These are phyloP conservation scores for Cucurbitaria berberidis DNA, from an alignment of 2,329 filamentous ascomycete genomes.

Conservation along the genomic window DNA sequence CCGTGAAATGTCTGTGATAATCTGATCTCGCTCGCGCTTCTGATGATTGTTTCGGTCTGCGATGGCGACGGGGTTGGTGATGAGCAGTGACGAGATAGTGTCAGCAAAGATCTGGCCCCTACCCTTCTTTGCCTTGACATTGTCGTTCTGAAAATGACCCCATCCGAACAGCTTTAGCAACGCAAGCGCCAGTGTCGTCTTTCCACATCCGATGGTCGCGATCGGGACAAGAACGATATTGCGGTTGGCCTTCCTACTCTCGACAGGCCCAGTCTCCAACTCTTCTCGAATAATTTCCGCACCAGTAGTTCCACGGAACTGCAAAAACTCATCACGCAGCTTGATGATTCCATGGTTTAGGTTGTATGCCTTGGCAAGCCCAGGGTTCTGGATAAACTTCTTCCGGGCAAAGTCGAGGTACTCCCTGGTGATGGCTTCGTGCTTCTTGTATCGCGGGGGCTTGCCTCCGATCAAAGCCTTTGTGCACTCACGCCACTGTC, in stretches of 20 bases:
- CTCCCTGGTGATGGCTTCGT: conserved; percentile 85
- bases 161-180: conserved; percentile 83
- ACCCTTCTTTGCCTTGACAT: conserved; percentile 77
- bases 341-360: conserved; percentile 94
- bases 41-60: conserved; percentile 96
- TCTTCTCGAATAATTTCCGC: conserved; percentile 85
- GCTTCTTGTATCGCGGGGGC: conserved; percentile 81
- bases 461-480: conserved; percentile 82
- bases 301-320: conserved; percentile 82
- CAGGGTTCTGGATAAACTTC: conserved; percentile 71
- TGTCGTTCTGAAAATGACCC: conserved; percentile 96
- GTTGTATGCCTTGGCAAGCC: conserved; percentile 74
- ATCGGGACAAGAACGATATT: conserved; percentile 87
- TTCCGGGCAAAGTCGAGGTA: conserved; percentile 83
- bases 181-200: conserved; percentile 88
- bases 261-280: conserved; percentile 60
- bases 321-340: conserved; percentile 85
- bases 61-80: conserved; percentile 73
- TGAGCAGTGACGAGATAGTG: conserved; percentile 69
- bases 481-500: conserved; percentile 97
- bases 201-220: conserved; percentile 93
- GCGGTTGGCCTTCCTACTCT: conserved; percentile 61
- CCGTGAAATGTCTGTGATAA: conserved; percentile 77
- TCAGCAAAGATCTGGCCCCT: conserved; percentile 80
- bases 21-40: conserved; percentile 82